A percentile compares a stretch with the other conserved stretches of the same genome.
phyloP scores from a whole-genome alignment of 2,329 filamentous ascomycete genomes.

The Penicillium occitanis region DNA sequence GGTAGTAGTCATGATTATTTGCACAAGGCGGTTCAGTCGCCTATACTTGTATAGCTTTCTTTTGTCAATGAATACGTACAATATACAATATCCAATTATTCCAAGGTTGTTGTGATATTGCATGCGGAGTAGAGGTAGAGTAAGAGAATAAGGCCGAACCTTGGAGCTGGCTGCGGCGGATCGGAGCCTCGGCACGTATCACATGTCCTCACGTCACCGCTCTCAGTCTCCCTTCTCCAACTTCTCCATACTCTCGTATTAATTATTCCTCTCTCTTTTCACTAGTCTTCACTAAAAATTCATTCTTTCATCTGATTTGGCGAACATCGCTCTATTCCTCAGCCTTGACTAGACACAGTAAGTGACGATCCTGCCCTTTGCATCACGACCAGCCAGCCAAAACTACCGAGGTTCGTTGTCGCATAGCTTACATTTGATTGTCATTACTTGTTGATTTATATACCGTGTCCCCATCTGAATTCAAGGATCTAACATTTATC shows the following conservation, averaged over 20 bases:
- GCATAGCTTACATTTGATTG: background rate
- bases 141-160: background rate
- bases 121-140: background rate
- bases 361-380: conserved; percentile 5
- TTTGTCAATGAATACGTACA: background rate
- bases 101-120: background rate
- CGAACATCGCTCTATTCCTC: background rate
- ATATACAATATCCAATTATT: no score
- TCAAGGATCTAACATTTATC: background rate
- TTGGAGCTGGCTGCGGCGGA: background rate
- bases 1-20: background rate
- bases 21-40: conserved; percentile 2
- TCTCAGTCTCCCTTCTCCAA: conserved; percentile 1
- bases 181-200: conserved; percentile 6
- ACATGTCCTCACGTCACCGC: conserved; percentile 15
- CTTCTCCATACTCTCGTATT: background rate
- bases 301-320: background rate
- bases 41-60: conserved; percentile 2
- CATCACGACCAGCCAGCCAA: background rate
- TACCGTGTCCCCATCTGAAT: background rate
- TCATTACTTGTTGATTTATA: background rate
- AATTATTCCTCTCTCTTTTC: background rate
- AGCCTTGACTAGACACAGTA: background rate
- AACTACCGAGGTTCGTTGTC: conserved; percentile 5
- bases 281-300: background rate